Evolutionary conservation across 805 yeast genomes (phyloP).

Genomic region (Nakazawaea peltata): DNA sequence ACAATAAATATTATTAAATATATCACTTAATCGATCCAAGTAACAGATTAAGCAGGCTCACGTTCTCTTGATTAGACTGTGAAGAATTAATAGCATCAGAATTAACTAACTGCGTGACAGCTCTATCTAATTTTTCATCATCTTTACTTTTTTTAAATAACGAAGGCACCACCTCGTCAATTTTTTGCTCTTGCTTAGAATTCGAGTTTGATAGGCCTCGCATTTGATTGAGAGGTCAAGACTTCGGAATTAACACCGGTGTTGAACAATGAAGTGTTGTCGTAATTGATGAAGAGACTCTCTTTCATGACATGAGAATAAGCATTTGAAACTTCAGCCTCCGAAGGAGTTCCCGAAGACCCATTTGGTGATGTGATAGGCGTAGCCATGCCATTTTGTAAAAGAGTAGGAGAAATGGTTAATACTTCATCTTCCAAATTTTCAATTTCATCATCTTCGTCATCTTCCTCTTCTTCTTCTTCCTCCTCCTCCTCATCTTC

Average conservation of each 20-base stretch:
- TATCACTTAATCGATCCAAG: slow-evolving; percentile 14
- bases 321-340: neutral
- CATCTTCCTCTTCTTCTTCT: slow-evolving; percentile 3
- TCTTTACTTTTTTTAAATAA: neutral
- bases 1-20: no score
- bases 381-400: slow-evolving; percentile 1
- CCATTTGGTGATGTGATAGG: slow-evolving; percentile 8
- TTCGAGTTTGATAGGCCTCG: neutral
- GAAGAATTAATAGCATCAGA: slow-evolving; percentile 14
- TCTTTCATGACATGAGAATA: slow-evolving; percentile 2
- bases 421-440: neutral
- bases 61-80: slow-evolving; percentile 16
- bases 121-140: neutral
- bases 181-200: neutral
- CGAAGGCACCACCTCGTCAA: neutral
- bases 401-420: neutral
- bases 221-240: neutral
- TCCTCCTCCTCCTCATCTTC: slow-evolving; percentile 9
- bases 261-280: slow-evolving; percentile 4
- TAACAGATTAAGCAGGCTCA: slow-evolving; percentile 14
- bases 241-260: no score
- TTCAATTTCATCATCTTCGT: neutral
- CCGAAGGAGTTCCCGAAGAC: slow-evolving; percentile 3
- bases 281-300: slow-evolving; percentile 4
- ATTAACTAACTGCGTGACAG: slow-evolving; percentile 14